Percentiles rank a stretch among this genome's conserved stretches.
These are phyloP conservation scores for Cucurbita pepo DNA, from an alignment of 306 rosid genomes.

Conservation along the genomic window DNA sequence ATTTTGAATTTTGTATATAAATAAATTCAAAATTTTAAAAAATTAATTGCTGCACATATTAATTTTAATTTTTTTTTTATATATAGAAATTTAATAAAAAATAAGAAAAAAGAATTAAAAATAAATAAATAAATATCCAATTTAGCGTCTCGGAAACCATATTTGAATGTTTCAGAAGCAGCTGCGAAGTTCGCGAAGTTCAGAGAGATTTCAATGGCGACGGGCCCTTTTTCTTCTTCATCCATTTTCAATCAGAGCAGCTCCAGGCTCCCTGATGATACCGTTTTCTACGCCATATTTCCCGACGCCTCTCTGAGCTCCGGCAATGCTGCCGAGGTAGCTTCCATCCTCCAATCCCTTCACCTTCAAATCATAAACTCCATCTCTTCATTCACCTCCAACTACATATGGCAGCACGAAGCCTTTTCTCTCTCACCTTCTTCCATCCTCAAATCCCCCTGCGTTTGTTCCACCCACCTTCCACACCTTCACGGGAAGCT, in stretches of 20 bases:
- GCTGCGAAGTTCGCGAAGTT: neutral
- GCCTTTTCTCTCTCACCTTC: constrained; percentile 61
- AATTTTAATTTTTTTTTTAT: no score
- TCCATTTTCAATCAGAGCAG: constrained; percentile 26
- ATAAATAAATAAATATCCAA: no score
- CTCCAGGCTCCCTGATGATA: constrained; percentile 47
- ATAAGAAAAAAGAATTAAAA: no score
- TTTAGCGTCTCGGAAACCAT: neutral
- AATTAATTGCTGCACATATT: no score
- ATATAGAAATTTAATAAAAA: no score
- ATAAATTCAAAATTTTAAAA: no score
- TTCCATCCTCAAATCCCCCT: constrained; percentile 27
- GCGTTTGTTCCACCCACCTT: constrained; percentile 34
- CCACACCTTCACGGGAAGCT: constrained; percentile 84
- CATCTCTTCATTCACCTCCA: constrained; percentile 37
- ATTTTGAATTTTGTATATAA: no score
- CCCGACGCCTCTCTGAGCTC: constrained; percentile 25
- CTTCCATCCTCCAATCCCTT: constrained; percentile 51
- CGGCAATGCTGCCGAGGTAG: neutral
- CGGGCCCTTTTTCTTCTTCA: constrained; percentile 10
- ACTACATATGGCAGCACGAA: constrained; percentile 85
- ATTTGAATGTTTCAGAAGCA: neutral
- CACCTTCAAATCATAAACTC: constrained; percentile 54
- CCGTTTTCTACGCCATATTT: constrained; percentile 72
- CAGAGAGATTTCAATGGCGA: constrained; percentile 1